phyloP scores from a whole-genome alignment of 306 rosid genomes.

The Abrus pulchellus region DNA sequence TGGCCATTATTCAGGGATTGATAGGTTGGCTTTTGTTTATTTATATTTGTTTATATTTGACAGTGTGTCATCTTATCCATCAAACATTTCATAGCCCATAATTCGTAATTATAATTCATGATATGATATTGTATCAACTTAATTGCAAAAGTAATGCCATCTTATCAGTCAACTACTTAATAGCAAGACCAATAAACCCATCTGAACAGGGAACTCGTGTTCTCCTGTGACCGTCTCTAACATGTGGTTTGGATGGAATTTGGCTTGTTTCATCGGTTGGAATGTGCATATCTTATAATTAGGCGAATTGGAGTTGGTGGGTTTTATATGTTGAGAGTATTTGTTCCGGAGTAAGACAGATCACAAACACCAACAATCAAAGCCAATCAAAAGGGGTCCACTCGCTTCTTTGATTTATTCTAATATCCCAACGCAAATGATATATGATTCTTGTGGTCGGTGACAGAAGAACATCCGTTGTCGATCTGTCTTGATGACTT shows the following conservation, averaged over 20 bases:
- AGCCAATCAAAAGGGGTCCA: slow-evolving; percentile 31
- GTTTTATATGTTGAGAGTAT: slow-evolving; percentile 14
- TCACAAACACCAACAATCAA: slow-evolving; percentile 26
- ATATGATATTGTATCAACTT: not conserved
- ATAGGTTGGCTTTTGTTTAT: slow-evolving; percentile 1
- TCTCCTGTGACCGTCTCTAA: slow-evolving; percentile 12
- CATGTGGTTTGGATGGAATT: slow-evolving; percentile 25
- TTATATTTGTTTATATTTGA: slow-evolving; percentile 22
- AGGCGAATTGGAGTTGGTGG: slow-evolving; percentile 1
- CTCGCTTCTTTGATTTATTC: slow-evolving; percentile 12
- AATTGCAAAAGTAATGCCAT: not conserved
- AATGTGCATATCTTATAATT: slow-evolving; percentile 35
- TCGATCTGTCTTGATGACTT: not conserved
- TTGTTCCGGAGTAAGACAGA: slow-evolving; percentile 30
- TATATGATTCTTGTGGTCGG: slow-evolving; percentile 26
- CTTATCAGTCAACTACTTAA: slow-evolving; percentile 7
- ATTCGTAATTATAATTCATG: not conserved
- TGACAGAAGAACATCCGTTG: slow-evolving; percentile 4
- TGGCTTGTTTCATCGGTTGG: slow-evolving; percentile 6
- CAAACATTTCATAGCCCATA: not conserved
- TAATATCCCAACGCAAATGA: slow-evolving; percentile 8
- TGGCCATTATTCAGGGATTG: slow-evolving; percentile 26
- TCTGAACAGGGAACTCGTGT: slow-evolving; percentile 28
- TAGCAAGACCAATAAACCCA: slow-evolving; percentile 1
- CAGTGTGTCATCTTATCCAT: not conserved